Percentiles rank a stretch among this genome's conserved stretches.
Conservation (phyloP, 1,284 basidiomycete species). For the Apiotrichum domesticum region DNA sequence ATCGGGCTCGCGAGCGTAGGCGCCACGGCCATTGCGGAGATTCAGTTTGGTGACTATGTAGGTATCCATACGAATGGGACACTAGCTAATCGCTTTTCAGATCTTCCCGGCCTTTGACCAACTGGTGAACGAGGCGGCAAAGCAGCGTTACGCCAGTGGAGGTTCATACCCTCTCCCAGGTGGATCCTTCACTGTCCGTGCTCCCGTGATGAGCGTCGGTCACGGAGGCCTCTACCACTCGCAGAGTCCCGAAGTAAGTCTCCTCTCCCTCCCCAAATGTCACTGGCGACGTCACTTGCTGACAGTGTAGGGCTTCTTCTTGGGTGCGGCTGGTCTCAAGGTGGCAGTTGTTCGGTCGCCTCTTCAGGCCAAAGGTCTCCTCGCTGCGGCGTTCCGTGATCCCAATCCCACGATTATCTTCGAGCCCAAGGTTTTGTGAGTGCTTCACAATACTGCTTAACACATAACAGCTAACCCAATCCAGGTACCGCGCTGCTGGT, state of each 20-base stretch:
- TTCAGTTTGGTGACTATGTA: slow-evolving; percentile 55
- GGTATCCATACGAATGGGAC: neutral
- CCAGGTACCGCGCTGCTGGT: slow-evolving; percentile 35
- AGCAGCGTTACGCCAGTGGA: slow-evolving; percentile 82
- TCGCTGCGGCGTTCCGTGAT: slow-evolving; percentile 78
- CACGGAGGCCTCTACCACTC: slow-evolving; percentile 92
- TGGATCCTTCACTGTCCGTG: slow-evolving; percentile 78
- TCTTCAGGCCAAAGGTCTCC: slow-evolving; percentile 86
- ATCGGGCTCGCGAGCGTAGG: slow-evolving; percentile 90
- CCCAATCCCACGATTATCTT: slow-evolving; percentile 91
- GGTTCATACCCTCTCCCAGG: slow-evolving; percentile 60
- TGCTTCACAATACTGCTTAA: neutral
- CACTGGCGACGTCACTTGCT: neutral
- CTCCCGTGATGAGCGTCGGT: slow-evolving; percentile 83
- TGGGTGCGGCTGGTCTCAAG: slow-evolving; percentile 84
- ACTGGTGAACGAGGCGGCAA: slow-evolving; percentile 94
- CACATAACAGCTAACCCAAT: too few species aligned
- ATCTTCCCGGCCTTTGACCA: slow-evolving; percentile 86
- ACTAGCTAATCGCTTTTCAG: slow-evolving; percentile 34
- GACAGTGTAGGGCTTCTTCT: slow-evolving; percentile 63
- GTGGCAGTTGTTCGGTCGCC: slow-evolving; percentile 90
- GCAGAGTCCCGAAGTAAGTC: slow-evolving; percentile 68
- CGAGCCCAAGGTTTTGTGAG: slow-evolving; percentile 66
- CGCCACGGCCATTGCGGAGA: slow-evolving; percentile 89
- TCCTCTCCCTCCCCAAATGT: neutral